Percentiles rank a stretch among this genome's conserved stretches.
Evolutionary conservation across 2,329 filamentous ascomycete genomes (phyloP).

Genomic region (Aureobasidium namibiae): DNA sequence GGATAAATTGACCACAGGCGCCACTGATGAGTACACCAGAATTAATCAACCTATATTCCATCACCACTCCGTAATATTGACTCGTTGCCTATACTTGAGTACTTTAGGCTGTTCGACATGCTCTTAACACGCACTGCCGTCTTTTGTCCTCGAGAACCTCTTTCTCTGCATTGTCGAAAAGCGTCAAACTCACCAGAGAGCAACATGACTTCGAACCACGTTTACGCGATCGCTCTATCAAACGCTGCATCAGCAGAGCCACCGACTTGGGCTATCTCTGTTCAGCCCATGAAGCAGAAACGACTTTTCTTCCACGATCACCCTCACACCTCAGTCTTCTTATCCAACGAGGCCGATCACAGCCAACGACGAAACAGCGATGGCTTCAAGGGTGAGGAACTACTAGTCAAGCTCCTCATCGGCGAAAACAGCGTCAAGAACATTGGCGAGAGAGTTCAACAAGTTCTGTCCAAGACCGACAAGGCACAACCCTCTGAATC

Average conservation of each 20-base stretch:
- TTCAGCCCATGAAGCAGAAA: conserved; percentile 6
- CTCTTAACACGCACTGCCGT: not conserved
- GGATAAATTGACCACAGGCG: conserved; percentile 1
- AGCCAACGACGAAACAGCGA: not conserved
- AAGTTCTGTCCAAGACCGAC: not conserved
- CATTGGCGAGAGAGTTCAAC: not conserved
- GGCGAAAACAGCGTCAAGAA: not conserved
- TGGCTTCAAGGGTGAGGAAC: not conserved
- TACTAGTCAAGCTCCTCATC: conserved; percentile 7
- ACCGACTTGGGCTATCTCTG: conserved; percentile 2
- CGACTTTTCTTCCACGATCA: conserved; percentile 1
- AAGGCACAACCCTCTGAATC: not conserved
- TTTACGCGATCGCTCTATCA: conserved; percentile 5
- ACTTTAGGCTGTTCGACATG: not conserved
- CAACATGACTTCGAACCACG: not conserved
- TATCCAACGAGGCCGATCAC: not conserved
- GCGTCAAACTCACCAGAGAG: not conserved
- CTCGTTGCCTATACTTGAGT: not conserved
- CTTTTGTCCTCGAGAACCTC: conserved; percentile 3
- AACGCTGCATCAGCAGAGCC: not conserved
- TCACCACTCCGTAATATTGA: not conserved
- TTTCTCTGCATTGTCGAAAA: not conserved
- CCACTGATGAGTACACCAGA: not conserved
- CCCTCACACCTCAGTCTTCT: conserved; percentile 1
- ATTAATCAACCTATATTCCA: not conserved